Percentiles rank a stretch among this genome's conserved stretches.
Conservation (phyloP, 2,329 filamentous ascomycete species). For the Tolypocladium tundrense region DNA sequence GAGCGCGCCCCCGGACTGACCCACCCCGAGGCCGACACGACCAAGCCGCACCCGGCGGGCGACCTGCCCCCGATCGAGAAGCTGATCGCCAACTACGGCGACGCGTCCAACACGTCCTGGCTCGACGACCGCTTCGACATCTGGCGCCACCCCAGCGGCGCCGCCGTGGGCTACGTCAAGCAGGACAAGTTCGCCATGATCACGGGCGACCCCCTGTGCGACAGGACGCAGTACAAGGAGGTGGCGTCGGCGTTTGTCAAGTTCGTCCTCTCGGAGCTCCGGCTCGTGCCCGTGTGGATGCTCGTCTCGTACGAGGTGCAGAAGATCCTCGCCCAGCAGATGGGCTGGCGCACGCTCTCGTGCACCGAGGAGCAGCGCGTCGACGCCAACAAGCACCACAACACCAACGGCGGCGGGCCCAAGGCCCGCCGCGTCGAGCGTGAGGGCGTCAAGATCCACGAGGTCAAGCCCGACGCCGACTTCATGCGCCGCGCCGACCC, state of each 20-base stretch:
- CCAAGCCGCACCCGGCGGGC: conserved; percentile 31
- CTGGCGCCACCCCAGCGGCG: conserved; percentile 78
- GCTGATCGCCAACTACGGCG: conserved; percentile 89
- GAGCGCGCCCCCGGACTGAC: conserved; percentile 56
- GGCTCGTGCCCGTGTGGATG: conserved; percentile 77
- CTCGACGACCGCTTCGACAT: conserved; percentile 80
- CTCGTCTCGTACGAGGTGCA: conserved; percentile 73
- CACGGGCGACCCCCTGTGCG: conserved; percentile 80
- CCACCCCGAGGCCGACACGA: conserved; percentile 79
- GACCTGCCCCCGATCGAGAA: conserved; percentile 69
- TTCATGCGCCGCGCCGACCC: conserved; percentile 60
- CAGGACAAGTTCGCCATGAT: conserved; percentile 71
- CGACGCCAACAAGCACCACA: conserved; percentile 61
- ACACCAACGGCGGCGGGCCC: conserved; percentile 45
- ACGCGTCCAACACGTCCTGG: conserved; percentile 91
- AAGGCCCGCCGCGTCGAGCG: conserved; percentile 75
- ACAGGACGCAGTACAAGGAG: conserved; percentile 62
- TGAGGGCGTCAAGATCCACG: conserved; percentile 72
- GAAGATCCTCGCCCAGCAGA: conserved; percentile 65
- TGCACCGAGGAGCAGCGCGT: conserved; percentile 85
- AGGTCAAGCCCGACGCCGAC: conserved; percentile 60
- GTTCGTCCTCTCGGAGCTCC: conserved; percentile 58
- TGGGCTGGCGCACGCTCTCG: conserved; percentile 81
- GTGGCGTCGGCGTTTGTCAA: conserved; percentile 67
- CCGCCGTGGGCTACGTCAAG: conserved; percentile 73